Evolutionary conservation across 2,329 filamentous ascomycete genomes (phyloP).

Genomic region (Trichoderma semiorbis): DNA sequence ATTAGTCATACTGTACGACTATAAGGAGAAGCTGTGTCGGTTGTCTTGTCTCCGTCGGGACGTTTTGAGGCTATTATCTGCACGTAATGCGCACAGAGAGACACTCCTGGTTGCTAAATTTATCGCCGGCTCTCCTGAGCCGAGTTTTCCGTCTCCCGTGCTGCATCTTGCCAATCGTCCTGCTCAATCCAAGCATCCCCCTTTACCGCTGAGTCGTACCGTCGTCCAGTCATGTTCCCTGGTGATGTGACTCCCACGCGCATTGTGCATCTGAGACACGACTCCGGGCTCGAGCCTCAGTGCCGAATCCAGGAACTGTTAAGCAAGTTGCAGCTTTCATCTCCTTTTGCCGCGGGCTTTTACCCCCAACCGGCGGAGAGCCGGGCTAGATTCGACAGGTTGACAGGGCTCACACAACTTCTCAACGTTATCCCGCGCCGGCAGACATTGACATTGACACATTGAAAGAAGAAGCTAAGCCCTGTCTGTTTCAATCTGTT

Average conservation of each 20-base stretch:
- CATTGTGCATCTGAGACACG: not conserved
- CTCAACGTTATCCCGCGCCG: not conserved
- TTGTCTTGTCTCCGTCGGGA: not conserved
- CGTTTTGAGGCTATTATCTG: not conserved
- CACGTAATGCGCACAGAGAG: not conserved
- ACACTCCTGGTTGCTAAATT: not conserved
- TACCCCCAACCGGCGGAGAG: not conserved
- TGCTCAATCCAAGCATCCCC: not conserved
- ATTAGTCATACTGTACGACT: not conserved
- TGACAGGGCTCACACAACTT: not conserved
- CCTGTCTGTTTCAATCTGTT: not conserved
- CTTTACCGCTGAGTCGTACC: not conserved
- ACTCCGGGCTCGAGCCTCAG: not conserved
- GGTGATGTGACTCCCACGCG: not conserved
- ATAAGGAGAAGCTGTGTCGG: not conserved
- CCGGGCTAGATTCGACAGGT: not conserved
- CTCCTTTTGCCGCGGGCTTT: not conserved
- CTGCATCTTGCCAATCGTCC: not conserved
- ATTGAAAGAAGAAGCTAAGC: not conserved
- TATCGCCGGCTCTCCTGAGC: not conserved
- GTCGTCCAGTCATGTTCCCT: not conserved
- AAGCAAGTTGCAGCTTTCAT: not conserved
- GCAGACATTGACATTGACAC: not conserved
- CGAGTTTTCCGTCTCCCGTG: not conserved
- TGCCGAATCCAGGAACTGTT: not conserved